Conservation (phyloP, 116 monocot genomes). For the Papilionanthe hybrid region DNA sequence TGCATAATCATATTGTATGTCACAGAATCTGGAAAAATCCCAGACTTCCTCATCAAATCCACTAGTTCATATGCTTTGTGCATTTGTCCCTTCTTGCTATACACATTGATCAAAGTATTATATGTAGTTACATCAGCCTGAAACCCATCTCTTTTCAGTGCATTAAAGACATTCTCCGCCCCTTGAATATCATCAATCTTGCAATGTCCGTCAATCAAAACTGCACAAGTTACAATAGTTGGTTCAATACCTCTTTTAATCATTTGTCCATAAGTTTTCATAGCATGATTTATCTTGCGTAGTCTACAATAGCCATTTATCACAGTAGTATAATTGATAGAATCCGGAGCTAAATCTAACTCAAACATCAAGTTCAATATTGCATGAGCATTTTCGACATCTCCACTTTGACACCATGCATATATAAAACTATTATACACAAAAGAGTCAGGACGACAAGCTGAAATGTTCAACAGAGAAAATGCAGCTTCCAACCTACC, state of each 20-base stretch:
- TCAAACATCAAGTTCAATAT: conserved; percentile 38
- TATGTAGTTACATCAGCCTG: conserved; percentile 28
- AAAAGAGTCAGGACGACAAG: conserved; percentile 23
- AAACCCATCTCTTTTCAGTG: conserved; percentile 29
- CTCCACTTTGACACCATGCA: conserved; percentile 27
- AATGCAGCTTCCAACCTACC: conserved; percentile 28
- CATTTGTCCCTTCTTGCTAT: conserved; percentile 28
- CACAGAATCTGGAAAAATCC: conserved; percentile 26
- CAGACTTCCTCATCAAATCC: conserved; percentile 32
- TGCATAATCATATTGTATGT: conserved; percentile 59
- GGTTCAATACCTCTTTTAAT: conserved; percentile 30
- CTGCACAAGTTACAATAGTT: conserved; percentile 25
- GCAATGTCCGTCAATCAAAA: conserved; percentile 28
- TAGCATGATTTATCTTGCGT: conserved; percentile 20
- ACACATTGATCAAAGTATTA: conserved; percentile 37
- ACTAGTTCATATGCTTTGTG: conserved; percentile 24
- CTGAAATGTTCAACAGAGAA: conserved; percentile 12
- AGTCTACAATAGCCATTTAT: conserved; percentile 36
- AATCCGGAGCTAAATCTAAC: conserved; percentile 42
- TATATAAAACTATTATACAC: conserved; percentile 49
- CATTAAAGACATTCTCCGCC: conserved; percentile 23
- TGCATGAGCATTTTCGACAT: conserved; percentile 19
- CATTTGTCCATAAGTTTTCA: conserved; percentile 38
- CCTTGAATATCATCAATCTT: conserved; percentile 22
- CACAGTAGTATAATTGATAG: conserved; percentile 32